Percentiles rank a stretch among this genome's conserved stretches.
phyloP scores from a whole-genome alignment of 495 filamentous ascomycete genomes.

The Durotheca rogersii region DNA sequence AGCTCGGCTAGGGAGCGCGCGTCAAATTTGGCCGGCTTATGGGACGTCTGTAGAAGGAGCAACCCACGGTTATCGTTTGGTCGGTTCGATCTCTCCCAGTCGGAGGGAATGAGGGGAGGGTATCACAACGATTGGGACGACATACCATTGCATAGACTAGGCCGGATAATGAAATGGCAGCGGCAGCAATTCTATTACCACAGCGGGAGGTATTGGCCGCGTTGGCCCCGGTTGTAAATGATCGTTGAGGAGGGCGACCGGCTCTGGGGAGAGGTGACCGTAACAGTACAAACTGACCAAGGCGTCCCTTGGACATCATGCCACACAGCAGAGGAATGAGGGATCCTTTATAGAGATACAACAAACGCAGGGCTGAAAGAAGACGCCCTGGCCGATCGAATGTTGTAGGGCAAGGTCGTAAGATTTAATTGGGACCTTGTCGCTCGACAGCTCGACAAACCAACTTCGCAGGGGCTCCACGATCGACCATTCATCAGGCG shows the following conservation, averaged over 20 bases:
- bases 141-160: slow-evolving; percentile 33
- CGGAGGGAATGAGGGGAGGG: neutral
- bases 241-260: slow-evolving; percentile 21
- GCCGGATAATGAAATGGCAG: slow-evolving; percentile 23
- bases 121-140: neutral
- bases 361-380: neutral
- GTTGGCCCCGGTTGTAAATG: slow-evolving; percentile 22
- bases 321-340: neutral
- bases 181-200: slow-evolving; percentile 24
- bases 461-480: neutral
- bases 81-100: slow-evolving; percentile 19
- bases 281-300: slow-evolving; percentile 23
- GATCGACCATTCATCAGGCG: too few relatives aligned
- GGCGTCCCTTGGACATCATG: slow-evolving; percentile 31
- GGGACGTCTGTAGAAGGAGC: slow-evolving; percentile 35
- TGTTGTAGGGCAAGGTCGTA: slow-evolving; percentile 24
- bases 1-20: slow-evolving; percentile 66
- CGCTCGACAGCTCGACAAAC: slow-evolving; percentile 9
- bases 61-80: slow-evolving; percentile 1
- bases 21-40: slow-evolving; percentile 44
- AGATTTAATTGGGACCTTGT: slow-evolving; percentile 32
- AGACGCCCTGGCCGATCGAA: slow-evolving; percentile 11
- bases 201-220: slow-evolving; percentile 22
- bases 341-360: slow-evolving; percentile 14
- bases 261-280: slow-evolving; percentile 25